A percentile compares a stretch with the other conserved stretches of the same genome.
phyloP scores from a whole-genome alignment of 176 grass and related monocot species.

The Bromus sterilis region DNA sequence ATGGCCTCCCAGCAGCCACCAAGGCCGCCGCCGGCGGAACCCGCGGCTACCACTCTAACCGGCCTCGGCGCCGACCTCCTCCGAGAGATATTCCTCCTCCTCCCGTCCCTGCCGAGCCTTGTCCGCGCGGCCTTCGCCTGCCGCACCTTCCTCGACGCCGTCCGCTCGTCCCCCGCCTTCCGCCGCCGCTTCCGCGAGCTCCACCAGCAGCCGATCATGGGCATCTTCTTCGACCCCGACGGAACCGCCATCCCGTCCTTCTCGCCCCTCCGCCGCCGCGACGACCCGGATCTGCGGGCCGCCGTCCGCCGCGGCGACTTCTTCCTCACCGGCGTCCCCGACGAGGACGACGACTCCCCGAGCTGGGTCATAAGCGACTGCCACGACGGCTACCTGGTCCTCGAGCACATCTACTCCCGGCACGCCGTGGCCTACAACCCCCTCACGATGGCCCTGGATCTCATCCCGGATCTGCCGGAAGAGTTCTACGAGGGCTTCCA shows the following conservation, averaged over 20 bases:
- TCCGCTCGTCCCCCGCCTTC: not conserved
- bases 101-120: not conserved
- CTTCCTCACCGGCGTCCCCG: not conserved
- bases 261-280: not conserved
- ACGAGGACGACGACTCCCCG: not conserved
- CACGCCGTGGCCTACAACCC: not conserved
- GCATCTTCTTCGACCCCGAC: not conserved
- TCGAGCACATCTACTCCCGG: not conserved
- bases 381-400: not conserved
- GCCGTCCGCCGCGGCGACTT: not conserved
- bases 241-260: not conserved
- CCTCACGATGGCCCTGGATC: not conserved
- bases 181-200: not conserved
- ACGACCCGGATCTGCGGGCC: not conserved
- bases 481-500: not conserved
- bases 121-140: not conserved
- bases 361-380: not conserved
- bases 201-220: not conserved
- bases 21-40: not conserved
- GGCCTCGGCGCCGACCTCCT: not conserved
- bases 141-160: not conserved
- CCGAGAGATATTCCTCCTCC: not conserved
- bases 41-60: not conserved
- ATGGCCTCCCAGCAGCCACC: not conserved
- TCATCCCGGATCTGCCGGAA: not conserved